Evolutionary conservation across 768 basidiomycete genomes (phyloP), one percentile per base, ranked within the genome.

Genomic region (Tephrocybe sp.): DNA sequence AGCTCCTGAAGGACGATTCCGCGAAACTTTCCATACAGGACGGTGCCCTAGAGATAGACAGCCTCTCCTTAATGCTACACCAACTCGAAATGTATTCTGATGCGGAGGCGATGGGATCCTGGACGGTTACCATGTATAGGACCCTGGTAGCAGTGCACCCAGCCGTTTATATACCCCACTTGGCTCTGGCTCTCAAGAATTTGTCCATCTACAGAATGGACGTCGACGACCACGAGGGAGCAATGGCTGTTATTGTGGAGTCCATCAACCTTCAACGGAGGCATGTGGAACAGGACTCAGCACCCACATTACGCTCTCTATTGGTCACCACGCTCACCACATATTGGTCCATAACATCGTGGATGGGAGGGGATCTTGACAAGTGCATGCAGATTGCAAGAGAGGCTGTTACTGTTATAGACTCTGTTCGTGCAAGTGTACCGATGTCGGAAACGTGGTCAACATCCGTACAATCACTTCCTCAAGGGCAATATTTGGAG

Each of bases 31-130:
- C 55, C 8, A 21, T 56, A 9, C 55, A 56, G 27, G 45, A 49
- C 15, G 52, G 55, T 21, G 55, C 55, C 15, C 54, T 47, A 52
- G 39, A 56, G 5, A 56, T 56, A 48, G 45, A 49, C 36, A 50
- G 50, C 30, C 52, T 53, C 23, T 44, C 52, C 9, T 45, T 53
- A 29, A 48, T 25, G 24, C 34, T 56, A n/a, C 36, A 53, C 21
- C 36, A 30, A n/a, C 52, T 56, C 10, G 52, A 54, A 24, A 56
- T 56, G 55, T 49, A 53, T 47, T 50, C 52, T 7, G 52, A 56
- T 34, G 55, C 55, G 19, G 39, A 46, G 27, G 41, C 45, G 2
- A 56, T 56, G 33, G 52, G 52, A 6, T 37, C 11, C 11, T 56
- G 55, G 55, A 56, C 55, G 10, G 55, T 44, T 16, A 49, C 49